These are phyloP conservation scores for Diaporthe helianthi DNA, from an alignment of 2,329 filamentous ascomycete genomes.

Conservation along the genomic window DNA sequence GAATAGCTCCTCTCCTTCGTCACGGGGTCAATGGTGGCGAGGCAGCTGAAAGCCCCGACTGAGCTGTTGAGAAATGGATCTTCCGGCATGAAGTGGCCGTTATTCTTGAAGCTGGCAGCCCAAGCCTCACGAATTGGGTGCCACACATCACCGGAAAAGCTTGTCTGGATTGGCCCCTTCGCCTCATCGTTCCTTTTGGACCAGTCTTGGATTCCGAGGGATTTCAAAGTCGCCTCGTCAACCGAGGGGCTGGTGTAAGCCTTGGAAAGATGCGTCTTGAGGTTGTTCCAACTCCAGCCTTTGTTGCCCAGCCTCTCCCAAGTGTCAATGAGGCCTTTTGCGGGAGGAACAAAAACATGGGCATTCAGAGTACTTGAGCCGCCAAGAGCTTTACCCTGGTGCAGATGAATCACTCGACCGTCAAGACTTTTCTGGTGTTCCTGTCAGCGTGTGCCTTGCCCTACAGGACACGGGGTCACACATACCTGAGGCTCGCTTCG, in stretches of 20 bases:
- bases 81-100: neutral
- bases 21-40: slow-evolving; percentile 31
- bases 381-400: slow-evolving; percentile 45
- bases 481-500: slow-evolving; percentile 24
- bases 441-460: neutral
- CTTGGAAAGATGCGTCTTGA: slow-evolving; percentile 45
- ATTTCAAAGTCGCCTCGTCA: neutral
- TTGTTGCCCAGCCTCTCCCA: slow-evolving; percentile 42
- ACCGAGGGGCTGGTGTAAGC: slow-evolving; percentile 6
- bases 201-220: slow-evolving; percentile 6
- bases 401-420: slow-evolving; percentile 42
- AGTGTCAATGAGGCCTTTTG: slow-evolving; percentile 38
- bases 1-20: slow-evolving; percentile 35
- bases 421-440: slow-evolving; percentile 34
- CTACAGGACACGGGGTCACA: neutral
- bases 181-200: neutral
- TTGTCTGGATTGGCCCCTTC: slow-evolving; percentile 13
- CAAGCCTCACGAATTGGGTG: slow-evolving; percentile 25
- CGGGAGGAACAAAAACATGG: slow-evolving; percentile 35
- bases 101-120: neutral
- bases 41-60: slow-evolving; percentile 27
- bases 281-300: slow-evolving; percentile 39
- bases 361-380: slow-evolving; percentile 43
- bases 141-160: neutral
- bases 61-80: slow-evolving; percentile 22